Evolutionary conservation across 176 grass and related monocot species (phyloP), one percentile per base, ranked within the genome.

Genomic region (Elaeis guineensis): DNA sequence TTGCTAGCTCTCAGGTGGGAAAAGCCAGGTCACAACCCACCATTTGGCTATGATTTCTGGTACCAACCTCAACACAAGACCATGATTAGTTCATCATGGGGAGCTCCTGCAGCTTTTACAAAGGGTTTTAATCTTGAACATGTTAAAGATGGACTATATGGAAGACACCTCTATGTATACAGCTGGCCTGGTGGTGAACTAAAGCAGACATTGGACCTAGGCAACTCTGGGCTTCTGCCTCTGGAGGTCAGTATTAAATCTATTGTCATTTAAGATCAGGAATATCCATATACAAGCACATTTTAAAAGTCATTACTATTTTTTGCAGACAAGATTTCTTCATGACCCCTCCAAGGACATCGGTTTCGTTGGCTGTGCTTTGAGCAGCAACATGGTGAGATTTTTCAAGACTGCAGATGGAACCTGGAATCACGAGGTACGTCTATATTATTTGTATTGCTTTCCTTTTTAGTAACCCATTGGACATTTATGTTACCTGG

Each of bases 1-100:
- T 50, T 75, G 22, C 6, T 16, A 64, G 25, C 61, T 24, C 66
- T 49, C 25, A 97, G 87, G 70, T 98, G 93, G 93, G 93, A 98
- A 75, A 91, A 83, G 73, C 81, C 87, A 59, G 87, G 93, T 35
- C 78, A 97, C 52, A 81, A 63, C 49, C 93, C 87, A n/a, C 32
- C 72, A 19, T 98, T 98, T 78, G 93, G 93, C 35, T 98, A 98
- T 73, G 87, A 98, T 68, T 98, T 76, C 76, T 92, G 93, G 87
- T 98, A 98, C 67, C 84, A 92, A 14, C 93, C 93, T 48, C 82
- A 81, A 44, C 93, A 98, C 74, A 86, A 89, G 66, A 92, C 87
- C 2, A 98, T 98, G 93, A 98, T 98, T 50, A 98, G 87, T 60
- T 92, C 87, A 16, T 86, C 93, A 21, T 98, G 93, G 93, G 93